Conservation (phyloP, 179 eudicot species). For the Heliamphora ciliata region DNA sequence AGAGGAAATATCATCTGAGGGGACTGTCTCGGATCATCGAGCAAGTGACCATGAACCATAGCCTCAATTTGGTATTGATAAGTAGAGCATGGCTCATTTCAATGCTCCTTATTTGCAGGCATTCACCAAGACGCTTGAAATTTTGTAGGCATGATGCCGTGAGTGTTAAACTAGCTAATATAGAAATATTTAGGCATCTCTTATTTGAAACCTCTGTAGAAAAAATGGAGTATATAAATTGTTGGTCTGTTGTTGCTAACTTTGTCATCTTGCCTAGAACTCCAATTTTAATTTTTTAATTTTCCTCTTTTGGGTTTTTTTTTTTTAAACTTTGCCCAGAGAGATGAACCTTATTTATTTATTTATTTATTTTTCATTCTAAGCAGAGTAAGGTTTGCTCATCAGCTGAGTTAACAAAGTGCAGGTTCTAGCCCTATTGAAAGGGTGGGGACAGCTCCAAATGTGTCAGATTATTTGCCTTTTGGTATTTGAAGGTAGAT, state of each 20-base stretch:
- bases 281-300: not conserved
- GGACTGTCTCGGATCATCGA: conserved; percentile 38
- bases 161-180: conserved; percentile 15
- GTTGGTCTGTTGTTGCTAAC: not conserved
- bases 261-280: not conserved
- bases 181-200: conserved; percentile 14
- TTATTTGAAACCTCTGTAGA: conserved; percentile 16
- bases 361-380: too few species aligned
- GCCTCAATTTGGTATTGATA: conserved; percentile 8
- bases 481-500: too few species aligned
- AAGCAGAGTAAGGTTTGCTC: not conserved
- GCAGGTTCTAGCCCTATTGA: not conserved
- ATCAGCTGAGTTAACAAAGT: not conserved
- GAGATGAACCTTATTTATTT: not conserved
- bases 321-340: not conserved
- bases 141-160: conserved; percentile 17
- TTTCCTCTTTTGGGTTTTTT: not conserved
- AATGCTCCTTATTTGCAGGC: conserved; percentile 1
- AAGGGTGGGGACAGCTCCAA: not conserved
- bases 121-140: conserved; percentile 4
- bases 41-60: conserved; percentile 23
- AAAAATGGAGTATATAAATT: not conserved
- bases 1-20: conserved; percentile 54
- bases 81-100: not conserved
- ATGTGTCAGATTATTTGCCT: too few species aligned